Evolutionary conservation across 306 rosid species (phyloP).

Genomic region (Coriaria nepalensis): DNA sequence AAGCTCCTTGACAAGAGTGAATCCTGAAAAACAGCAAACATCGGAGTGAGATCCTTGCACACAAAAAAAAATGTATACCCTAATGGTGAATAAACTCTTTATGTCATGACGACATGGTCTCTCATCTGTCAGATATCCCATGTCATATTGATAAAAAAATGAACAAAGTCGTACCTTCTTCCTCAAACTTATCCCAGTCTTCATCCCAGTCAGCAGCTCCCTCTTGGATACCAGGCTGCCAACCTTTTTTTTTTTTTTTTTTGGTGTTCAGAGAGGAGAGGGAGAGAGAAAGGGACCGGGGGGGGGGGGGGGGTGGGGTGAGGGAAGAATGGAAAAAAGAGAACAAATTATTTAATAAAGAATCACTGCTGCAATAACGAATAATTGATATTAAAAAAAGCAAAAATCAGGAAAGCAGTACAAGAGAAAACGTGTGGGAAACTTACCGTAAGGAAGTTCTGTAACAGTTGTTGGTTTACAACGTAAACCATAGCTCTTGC

Average conservation of each 20-base stretch:
- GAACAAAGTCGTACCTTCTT: conserved; percentile 52
- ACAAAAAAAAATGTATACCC: background rate
- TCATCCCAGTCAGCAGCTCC: conserved; percentile 97
- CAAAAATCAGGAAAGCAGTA: conserved; percentile 7
- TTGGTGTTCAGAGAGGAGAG: background rate
- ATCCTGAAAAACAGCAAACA: conserved; percentile 35
- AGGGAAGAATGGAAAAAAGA: too few relatives aligned
- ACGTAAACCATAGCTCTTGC: conserved; percentile 86
- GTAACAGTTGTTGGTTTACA: conserved; percentile 66
- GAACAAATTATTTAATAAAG: background rate
- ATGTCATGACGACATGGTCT: too few relatives aligned
- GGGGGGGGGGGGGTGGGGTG: too few relatives aligned
- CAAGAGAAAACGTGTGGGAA: conserved; percentile 11
- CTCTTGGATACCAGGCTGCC: conserved; percentile 91
- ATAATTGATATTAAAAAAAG: background rate
- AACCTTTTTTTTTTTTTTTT: conserved; percentile 40
- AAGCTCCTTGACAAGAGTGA: conserved; percentile 71
- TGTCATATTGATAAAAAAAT: background rate
- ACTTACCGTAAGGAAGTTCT: conserved; percentile 93
- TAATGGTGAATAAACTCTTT: too few relatives aligned
- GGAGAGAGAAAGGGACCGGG: conserved; percentile 8
- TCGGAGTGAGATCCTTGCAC: too few relatives aligned
- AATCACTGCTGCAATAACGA: too few relatives aligned
- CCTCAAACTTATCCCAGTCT: conserved; percentile 91
- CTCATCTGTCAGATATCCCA: background rate